phyloP scores from a whole-genome alignment of 257 asterid genomes.

The Asclepias syriaca region DNA sequence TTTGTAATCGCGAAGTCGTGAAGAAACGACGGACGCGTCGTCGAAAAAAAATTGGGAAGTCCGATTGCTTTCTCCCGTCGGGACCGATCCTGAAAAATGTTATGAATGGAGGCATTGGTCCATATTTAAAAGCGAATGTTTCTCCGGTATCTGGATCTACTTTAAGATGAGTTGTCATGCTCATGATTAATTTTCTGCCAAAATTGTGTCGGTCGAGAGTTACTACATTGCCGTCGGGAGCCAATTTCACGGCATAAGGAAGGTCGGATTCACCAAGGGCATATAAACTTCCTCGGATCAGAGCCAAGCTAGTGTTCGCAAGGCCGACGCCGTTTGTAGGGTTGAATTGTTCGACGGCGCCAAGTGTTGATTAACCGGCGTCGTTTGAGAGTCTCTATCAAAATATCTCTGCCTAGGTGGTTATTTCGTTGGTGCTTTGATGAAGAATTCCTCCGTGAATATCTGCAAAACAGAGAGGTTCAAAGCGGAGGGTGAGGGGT shows the following conservation, averaged over 20 bases:
- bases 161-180: constrained; percentile 90
- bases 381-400: too few species aligned
- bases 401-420: too few species aligned
- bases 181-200: constrained; percentile 36
- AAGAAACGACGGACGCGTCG: constrained; percentile 48
- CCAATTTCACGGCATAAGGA: constrained; percentile 46
- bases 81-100: constrained; percentile 43
- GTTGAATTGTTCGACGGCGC: constrained; percentile 46
- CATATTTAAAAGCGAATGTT: constrained; percentile 66
- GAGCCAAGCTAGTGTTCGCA: constrained; percentile 68
- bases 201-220: constrained; percentile 71
- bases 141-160: constrained; percentile 51
- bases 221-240: constrained; percentile 44
- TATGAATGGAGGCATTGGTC: constrained; percentile 63
- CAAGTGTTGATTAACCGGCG: too few species aligned
- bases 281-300: constrained; percentile 47
- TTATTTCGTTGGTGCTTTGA: too few species aligned
- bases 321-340: constrained; percentile 50
- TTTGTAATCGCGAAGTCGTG: constrained; percentile 79
- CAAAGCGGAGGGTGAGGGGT: too few species aligned
- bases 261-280: constrained; percentile 79
- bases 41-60: constrained; percentile 70
- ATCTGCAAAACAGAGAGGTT: too few species aligned
- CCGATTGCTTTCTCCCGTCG: constrained; percentile 45
- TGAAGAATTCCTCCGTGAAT: too few species aligned